A percentile compares a stretch with the other conserved stretches of the same genome.
Evolutionary conservation across 2,329 filamentous ascomycete species (phyloP).

Genomic region (Rhinocladiella mackenziei): DNA sequence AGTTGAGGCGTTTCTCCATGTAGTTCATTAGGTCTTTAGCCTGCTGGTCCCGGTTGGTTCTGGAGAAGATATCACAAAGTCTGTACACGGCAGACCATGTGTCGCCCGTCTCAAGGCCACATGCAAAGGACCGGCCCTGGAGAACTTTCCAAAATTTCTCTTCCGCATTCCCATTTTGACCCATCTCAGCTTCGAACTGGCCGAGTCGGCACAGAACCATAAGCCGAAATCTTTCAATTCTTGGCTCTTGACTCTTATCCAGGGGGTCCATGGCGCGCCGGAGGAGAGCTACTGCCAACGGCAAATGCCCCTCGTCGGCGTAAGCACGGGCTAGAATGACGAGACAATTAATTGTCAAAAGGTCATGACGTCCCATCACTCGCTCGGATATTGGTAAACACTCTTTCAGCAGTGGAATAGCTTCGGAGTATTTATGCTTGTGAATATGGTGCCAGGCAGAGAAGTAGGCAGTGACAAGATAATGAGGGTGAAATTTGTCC

Average conservation of each 20-base stretch:
- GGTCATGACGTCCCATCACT: conserved; percentile 21
- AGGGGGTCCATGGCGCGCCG: too few relatives aligned
- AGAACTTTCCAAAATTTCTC: conserved; percentile 4
- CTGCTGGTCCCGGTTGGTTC: neutral
- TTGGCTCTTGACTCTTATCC: too few relatives aligned
- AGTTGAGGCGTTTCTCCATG: neutral
- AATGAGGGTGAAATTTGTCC: conserved; percentile 19
- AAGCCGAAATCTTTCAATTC: conserved; percentile 6
- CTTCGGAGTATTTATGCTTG: neutral
- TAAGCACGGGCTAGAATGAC: conserved; percentile 17
- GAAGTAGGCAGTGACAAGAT: conserved; percentile 18
- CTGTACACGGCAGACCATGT: conserved; percentile 1
- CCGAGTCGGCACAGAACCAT: neutral
- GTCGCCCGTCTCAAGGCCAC: neutral
- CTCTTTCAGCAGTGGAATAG: conserved; percentile 9
- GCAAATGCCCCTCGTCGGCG: neutral
- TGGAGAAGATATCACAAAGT: neutral
- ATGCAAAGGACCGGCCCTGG: neutral
- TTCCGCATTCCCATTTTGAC: neutral
- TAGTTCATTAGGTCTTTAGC: conserved; percentile 3
- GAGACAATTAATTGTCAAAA: conserved; percentile 24
- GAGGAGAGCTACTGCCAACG: too few relatives aligned
- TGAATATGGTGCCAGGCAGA: conserved; percentile 21
- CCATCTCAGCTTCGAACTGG: neutral
- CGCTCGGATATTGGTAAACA: conserved; percentile 15